Evolutionary conservation across 305 asterid species (phyloP).

Genomic region (Salvia sclarea): DNA sequence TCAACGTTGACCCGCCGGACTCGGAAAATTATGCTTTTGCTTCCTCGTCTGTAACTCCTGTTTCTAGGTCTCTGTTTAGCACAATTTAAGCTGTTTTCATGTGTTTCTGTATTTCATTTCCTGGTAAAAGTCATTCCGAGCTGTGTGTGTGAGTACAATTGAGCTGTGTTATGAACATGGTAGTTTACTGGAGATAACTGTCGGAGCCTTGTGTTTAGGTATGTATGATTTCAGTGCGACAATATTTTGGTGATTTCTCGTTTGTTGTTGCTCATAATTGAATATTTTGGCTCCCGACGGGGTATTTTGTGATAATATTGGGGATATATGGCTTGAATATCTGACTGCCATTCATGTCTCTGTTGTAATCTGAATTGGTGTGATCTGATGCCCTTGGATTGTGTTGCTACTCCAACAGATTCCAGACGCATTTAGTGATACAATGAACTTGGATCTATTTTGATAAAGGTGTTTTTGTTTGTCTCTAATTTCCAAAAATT

Average conservation of each 20-base stretch:
- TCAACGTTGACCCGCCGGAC: conserved; percentile 62
- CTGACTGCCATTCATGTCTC: not conserved
- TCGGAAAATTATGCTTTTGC: conserved; percentile 38
- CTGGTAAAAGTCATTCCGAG: not conserved
- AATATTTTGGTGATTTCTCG: not conserved
- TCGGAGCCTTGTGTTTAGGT: not conserved
- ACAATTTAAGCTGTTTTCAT: not conserved
- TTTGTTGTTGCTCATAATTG: not conserved
- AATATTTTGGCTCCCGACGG: not conserved
- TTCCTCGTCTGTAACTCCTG: conserved; percentile 37
- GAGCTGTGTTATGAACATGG: conserved; percentile 11
- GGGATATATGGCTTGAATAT: conserved; percentile 5
- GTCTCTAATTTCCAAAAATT: not conserved
- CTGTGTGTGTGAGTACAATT: conserved; percentile 10
- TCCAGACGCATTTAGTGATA: conserved; percentile 21
- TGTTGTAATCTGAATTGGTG: conserved; percentile 15
- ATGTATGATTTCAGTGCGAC: not conserved
- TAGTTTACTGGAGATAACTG: not conserved
- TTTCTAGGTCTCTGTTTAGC: conserved; percentile 37
- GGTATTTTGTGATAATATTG: conserved; percentile 3
- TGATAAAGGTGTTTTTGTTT: not conserved
- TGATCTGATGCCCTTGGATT: conserved; percentile 6
- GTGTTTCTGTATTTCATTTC: not conserved
- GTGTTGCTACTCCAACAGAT: not conserved
- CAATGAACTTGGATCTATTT: conserved; percentile 9